Base-by-base conservation (phyloP, 2,329 filamentous ascomycete genomes). In the Aspergillus sojae region DNA sequence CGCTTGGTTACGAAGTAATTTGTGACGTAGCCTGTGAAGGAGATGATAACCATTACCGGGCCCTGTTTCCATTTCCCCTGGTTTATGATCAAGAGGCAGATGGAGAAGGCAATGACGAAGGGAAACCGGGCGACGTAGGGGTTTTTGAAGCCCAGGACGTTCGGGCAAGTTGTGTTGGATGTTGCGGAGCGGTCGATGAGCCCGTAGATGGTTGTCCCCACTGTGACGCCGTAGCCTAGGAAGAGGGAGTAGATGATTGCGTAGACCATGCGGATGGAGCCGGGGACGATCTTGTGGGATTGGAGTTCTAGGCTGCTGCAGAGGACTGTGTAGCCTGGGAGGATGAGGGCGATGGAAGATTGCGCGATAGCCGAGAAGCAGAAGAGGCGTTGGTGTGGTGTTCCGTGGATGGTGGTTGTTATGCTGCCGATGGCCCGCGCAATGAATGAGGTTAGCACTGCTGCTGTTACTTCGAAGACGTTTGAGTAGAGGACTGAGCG, bases 31-130 rank as follows among this genome's bases (percentile, higher is more conserved):
- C 92, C 92, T 0, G 87, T 85, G 36, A 93, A 80, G 0, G 91
- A 87, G 70, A 96, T 93, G 63, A 86, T 52, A 4, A 91, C 79
- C 91, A 94, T 94, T 57, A 91, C 84, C 0, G 91, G 91, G 36
- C 88, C 86, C 73, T 94, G 91, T 70, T 87, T 89, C 86, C 86
- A 92, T 77, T 93, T 92, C 63, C 90, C 91, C 68, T 94, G 91
- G 77, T 94, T 94, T 75, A 94, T 89, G 71, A 94, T 83, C 65
- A 90, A 89, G 45, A 94, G 84, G 70, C 89, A 92, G 32, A 92
- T 73, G 10, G 91, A 68, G 88, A 75, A 94, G 93, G 85, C 75
- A 0, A 90, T 86, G 0, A 94, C 92, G 72, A 93, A 93, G 34
- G 89, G 80, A 78, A 94, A 93, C 62, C 84, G 85, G 65, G 83